These are phyloP conservation scores for Kockiozyma suomiensis DNA, from an alignment of 805 yeast species.

Conservation along the genomic window DNA sequence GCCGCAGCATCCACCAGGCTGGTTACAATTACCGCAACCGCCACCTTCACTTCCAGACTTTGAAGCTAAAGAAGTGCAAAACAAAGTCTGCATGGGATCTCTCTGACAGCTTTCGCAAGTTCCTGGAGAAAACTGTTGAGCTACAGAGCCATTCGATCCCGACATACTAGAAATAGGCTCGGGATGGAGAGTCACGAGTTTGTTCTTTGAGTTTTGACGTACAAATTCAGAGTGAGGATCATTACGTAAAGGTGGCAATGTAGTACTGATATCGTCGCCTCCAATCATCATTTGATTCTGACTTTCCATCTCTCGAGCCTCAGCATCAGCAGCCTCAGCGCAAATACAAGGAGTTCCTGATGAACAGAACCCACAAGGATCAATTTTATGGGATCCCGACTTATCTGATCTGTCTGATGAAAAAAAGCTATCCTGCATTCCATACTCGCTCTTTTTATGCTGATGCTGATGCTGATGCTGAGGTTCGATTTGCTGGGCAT, in stretches of 20 bases:
- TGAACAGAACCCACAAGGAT: slow-evolving; percentile 91
- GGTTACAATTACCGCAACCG: slow-evolving; percentile 29
- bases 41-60: slow-evolving; percentile 12
- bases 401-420: slow-evolving; percentile 42
- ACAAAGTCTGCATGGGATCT: slow-evolving; percentile 86
- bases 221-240: slow-evolving; percentile 27
- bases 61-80: slow-evolving; percentile 81
- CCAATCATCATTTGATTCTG: slow-evolving; percentile 13
- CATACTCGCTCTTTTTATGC: slow-evolving; percentile 5
- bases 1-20: slow-evolving; percentile 38
- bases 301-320: slow-evolving; percentile 26
- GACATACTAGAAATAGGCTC: slow-evolving; percentile 49
- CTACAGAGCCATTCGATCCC: slow-evolving; percentile 8
- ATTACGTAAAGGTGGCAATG: slow-evolving; percentile 30
- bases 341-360: slow-evolving; percentile 93
- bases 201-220: slow-evolving; percentile 38
- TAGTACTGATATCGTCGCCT: slow-evolving; percentile 24
- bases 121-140: slow-evolving; percentile 60
- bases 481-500: slow-evolving; percentile 1
- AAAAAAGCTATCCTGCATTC: slow-evolving; percentile 1
- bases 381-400: slow-evolving; percentile 61
- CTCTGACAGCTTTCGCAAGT: slow-evolving; percentile 78
- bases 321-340: slow-evolving; percentile 61
- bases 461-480: slow-evolving; percentile 14
- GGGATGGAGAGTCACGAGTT: slow-evolving; percentile 64